Conservation (phyloP, 768 basidiomycete species). For the Lentinula sp. region DNA sequence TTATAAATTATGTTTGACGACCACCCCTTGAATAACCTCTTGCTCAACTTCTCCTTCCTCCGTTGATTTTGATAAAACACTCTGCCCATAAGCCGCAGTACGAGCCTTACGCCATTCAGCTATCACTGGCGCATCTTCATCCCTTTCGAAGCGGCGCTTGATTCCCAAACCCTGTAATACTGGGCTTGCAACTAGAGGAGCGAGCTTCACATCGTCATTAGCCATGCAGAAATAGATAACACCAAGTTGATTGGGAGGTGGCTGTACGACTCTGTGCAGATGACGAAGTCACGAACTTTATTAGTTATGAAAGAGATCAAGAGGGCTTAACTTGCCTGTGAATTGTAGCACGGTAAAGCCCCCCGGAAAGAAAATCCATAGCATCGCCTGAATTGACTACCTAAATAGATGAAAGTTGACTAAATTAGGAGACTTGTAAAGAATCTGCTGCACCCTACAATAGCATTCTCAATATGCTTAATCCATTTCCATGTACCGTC, state of each 20-base stretch:
- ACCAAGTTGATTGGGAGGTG: constrained; percentile 43
- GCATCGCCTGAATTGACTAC: constrained; percentile 44
- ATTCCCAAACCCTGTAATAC: constrained; percentile 33
- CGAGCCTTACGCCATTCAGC: constrained; percentile 33
- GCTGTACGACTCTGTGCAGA: constrained; percentile 31
- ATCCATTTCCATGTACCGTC: constrained; percentile 35
- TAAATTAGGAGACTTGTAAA: background rate
- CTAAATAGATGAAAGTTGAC: constrained; percentile 12
- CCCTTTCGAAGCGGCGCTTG: constrained; percentile 20
- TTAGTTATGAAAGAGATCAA: background rate
- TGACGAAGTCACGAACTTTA: too few species aligned
- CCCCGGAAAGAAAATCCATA: constrained; percentile 21
- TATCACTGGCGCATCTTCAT: constrained; percentile 33
- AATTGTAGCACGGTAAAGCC: constrained; percentile 6
- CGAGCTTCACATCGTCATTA: constrained; percentile 37
- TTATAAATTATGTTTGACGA: constrained; percentile 46
- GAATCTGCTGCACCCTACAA: constrained; percentile 13
- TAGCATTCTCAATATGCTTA: constrained; percentile 32
- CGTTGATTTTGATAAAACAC: constrained; percentile 11
- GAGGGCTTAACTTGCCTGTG: too few species aligned
- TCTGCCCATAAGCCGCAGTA: constrained; percentile 33
- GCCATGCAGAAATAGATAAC: constrained; percentile 40
- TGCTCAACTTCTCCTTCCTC: constrained; percentile 35
- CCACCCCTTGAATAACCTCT: constrained; percentile 35
- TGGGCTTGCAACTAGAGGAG: constrained; percentile 33